Evolutionary conservation across 164 flowering plant genomes (phyloP), one percentile per base, ranked within the genome.

Genomic region (Echeveria elegans): DNA sequence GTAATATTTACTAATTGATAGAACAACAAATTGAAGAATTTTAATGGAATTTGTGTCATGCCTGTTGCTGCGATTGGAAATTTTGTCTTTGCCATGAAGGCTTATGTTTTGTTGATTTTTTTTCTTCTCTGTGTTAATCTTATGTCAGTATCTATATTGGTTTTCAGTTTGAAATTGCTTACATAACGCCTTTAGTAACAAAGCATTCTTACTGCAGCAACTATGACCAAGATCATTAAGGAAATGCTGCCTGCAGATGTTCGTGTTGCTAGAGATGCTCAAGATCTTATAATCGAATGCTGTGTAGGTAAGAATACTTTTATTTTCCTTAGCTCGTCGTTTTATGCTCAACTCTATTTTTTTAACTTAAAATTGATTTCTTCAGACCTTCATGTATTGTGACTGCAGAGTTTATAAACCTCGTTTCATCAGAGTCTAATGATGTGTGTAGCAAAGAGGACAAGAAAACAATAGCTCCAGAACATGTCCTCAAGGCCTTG

Each of bases 171-270:
- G n/a, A 34, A 34, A 7, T 34, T 34, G 37, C 37, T 3, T 34
- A 3, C 7, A 7, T 34, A 7, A 34, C 7, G 37, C 37, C 37
- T 34, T 3, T 3, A 3, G 37, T 34, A 3, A 34, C 3, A 34
- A 34, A 34, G 37, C 7, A 34, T 34, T 34, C 37, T 34, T 34
- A 34, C 3, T 34, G 37, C 96, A 91, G 99, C 99, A 5, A 95
- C 99, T 11, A 95, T 95, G 99, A 86, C 92, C 34, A 95, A 95
- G 75, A 95, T 95, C 60, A 95, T 95, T 21, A 95, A 95, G 80
- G 97, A 95, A 81, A 95, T 95, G 99, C 71, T 95, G 60, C 99
- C 99, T 0, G 87, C 93, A 16, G 99, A 95, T 83, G 99, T 95
- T 52, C 97, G 99, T 66, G 99, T 95, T 69, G 99, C 99, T 37